phyloP scores from a whole-genome alignment of 2,329 filamentous ascomycete genomes.

The Paecilomyces fulvus region DNA sequence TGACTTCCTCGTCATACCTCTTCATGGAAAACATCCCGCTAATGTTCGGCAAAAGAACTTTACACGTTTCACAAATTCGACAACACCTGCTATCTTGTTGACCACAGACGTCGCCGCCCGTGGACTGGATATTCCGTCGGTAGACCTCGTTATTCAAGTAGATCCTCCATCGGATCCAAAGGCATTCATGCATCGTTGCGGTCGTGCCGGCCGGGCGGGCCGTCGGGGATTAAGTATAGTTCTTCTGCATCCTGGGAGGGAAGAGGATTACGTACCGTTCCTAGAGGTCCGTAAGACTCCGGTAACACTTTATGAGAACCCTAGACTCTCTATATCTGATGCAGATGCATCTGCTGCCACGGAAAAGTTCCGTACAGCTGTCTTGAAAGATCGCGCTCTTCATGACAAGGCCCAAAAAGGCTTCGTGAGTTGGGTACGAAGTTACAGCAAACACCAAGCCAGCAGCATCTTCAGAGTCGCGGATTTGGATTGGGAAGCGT shows the following conservation, averaged over 20 bases:
- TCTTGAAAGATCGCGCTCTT: slow-evolving; percentile 53
- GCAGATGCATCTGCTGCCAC: slow-evolving; percentile 53
- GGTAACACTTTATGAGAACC: slow-evolving; percentile 54
- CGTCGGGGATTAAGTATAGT: slow-evolving; percentile 73
- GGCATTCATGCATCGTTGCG: slow-evolving; percentile 61
- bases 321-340: slow-evolving; percentile 49
- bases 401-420: slow-evolving; percentile 85
- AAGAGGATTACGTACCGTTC: slow-evolving; percentile 86
- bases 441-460: slow-evolving; percentile 85
- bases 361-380: slow-evolving; percentile 50
- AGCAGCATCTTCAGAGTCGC: slow-evolving; percentile 78
- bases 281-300: slow-evolving; percentile 81
- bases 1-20: slow-evolving; percentile 61
- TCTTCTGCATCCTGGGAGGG: slow-evolving; percentile 72
- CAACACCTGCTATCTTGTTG: slow-evolving; percentile 69
- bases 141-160: slow-evolving; percentile 84
- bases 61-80: slow-evolving; percentile 64
- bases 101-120: slow-evolving; percentile 90
- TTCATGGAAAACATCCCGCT: slow-evolving; percentile 87
- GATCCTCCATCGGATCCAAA: slow-evolving; percentile 84
- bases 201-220: slow-evolving; percentile 55
- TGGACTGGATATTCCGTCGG: slow-evolving; percentile 83
- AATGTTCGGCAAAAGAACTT: slow-evolving; percentile 87
- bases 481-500: slow-evolving; percentile 77
- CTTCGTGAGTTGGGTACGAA: slow-evolving; percentile 88